Conservation (phyloP, 2,329 filamentous ascomycete species). For the Exutisphaerella laricina region DNA sequence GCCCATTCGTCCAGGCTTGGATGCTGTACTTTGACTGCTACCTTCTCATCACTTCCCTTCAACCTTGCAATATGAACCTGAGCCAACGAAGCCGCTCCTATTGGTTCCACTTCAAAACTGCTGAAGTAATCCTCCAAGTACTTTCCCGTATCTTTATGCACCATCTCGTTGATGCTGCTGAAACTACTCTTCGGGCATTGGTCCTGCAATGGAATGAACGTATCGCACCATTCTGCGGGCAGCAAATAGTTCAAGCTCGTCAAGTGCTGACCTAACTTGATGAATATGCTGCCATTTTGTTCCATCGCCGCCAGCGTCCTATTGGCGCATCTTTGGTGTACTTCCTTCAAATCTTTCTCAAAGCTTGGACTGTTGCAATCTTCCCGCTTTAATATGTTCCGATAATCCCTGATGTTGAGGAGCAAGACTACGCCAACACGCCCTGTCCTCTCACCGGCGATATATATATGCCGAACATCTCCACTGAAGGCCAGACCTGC, state of each 20-base stretch:
- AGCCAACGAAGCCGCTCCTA: constrained; percentile 88
- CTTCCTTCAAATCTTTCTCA: constrained; percentile 66
- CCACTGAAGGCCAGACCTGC: constrained; percentile 50
- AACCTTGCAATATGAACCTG: constrained; percentile 88
- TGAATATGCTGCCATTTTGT: constrained; percentile 96
- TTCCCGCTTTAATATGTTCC: constrained; percentile 68
- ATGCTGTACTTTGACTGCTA: constrained; percentile 96
- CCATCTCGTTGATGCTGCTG: constrained; percentile 82
- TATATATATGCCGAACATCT: constrained; percentile 70
- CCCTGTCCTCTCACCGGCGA: constrained; percentile 69
- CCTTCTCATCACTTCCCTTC: constrained; percentile 73
- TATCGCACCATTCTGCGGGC: constrained; percentile 86
- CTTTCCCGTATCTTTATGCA: constrained; percentile 72
- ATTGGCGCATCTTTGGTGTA: constrained; percentile 87
- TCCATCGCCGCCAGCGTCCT: constrained; percentile 82
- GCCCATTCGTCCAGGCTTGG: constrained; percentile 85
- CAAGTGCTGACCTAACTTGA: constrained; percentile 93
- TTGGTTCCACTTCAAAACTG: constrained; percentile 71
- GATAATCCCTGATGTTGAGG: constrained; percentile 93
- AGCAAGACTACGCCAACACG: constrained; percentile 70
- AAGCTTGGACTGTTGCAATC: constrained; percentile 57
- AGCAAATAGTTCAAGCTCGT: constrained; percentile 95
- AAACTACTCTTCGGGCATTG: constrained; percentile 89
- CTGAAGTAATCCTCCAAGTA: constrained; percentile 78
- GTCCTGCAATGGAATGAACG: constrained; percentile 94